phyloP scores from a whole-genome alignment of 305 asterid species.

The Caryopteris hybrid region DNA sequence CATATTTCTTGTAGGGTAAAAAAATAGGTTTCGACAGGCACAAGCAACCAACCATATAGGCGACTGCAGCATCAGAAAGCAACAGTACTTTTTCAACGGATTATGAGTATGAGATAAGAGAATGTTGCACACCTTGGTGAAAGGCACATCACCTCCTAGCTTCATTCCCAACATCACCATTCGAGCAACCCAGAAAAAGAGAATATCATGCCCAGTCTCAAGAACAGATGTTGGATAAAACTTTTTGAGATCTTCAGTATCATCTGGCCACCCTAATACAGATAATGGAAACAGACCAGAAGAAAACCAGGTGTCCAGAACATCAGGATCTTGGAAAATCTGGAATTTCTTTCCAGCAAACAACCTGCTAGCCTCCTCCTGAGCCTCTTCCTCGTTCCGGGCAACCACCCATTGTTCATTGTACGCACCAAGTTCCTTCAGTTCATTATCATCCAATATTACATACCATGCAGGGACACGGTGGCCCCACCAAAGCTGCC shows the following conservation, averaged over 20 bases:
- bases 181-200: slow-evolving; percentile 97
- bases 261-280: slow-evolving; percentile 94
- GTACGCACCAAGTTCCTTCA: slow-evolving; percentile 61
- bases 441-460: slow-evolving; percentile 56
- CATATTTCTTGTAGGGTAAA: neutral
- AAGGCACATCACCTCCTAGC: slow-evolving; percentile 90
- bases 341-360: slow-evolving; percentile 62
- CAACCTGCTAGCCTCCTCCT: slow-evolving; percentile 46
- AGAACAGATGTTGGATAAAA: slow-evolving; percentile 92
- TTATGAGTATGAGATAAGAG: neutral
- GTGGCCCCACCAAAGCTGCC: slow-evolving; percentile 99
- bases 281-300: slow-evolving; percentile 88
- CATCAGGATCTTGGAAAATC: slow-evolving; percentile 84
- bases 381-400: slow-evolving; percentile 68
- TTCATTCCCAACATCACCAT: slow-evolving; percentile 96
- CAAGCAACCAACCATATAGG: neutral
- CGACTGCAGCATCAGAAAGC: neutral
- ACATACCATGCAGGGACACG: slow-evolving; percentile 95
- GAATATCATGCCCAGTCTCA: slow-evolving; percentile 95
- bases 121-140: slow-evolving; percentile 56
- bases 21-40: neutral
- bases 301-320: slow-evolving; percentile 96
- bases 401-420: slow-evolving; percentile 81
- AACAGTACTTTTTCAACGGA: neutral
- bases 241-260: slow-evolving; percentile 60